Percentiles rank a stretch among this genome's conserved stretches.
Evolutionary conservation across 2,329 filamentous ascomycete species (phyloP).

Genomic region (Cladosporium sp.): DNA sequence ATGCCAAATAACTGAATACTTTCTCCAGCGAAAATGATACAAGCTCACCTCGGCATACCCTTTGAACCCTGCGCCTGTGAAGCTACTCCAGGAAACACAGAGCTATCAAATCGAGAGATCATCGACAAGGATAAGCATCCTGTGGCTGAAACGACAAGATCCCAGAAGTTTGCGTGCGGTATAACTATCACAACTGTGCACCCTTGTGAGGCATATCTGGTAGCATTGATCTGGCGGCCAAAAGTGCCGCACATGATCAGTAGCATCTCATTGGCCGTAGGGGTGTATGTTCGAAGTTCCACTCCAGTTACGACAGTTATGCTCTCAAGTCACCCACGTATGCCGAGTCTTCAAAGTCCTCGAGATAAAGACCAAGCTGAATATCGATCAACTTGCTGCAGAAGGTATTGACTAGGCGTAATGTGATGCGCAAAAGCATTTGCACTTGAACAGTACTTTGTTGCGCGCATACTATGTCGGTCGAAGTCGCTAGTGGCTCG

Average conservation of each 20-base stretch:
- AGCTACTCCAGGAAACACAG: constrained; percentile 2
- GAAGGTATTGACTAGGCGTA: not conserved
- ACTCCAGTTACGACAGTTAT: not conserved
- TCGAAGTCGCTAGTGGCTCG: too few species aligned
- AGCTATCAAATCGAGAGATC: not conserved
- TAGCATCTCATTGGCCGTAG: not conserved
- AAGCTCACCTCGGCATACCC: not conserved
- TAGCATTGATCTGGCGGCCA: not conserved
- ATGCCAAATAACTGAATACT: not conserved
- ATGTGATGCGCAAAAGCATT: not conserved
- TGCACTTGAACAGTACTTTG: too few species aligned
- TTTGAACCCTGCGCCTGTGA: not conserved
- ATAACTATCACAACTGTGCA: not conserved
- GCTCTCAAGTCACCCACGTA: too few species aligned
- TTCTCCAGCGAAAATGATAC: not conserved
- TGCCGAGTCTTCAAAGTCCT: not conserved
- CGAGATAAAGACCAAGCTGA: not conserved
- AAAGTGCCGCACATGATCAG: not conserved
- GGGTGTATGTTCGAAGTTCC: not conserved
- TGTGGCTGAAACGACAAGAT: not conserved
- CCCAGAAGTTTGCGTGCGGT: not conserved
- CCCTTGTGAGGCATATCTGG: not conserved
- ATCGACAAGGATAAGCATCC: not conserved
- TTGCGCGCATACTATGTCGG: too few species aligned
- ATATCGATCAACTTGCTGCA: not conserved